Base-by-base conservation (phyloP, 2,329 filamentous ascomycete species). In the Onygenales sp. region DNA sequence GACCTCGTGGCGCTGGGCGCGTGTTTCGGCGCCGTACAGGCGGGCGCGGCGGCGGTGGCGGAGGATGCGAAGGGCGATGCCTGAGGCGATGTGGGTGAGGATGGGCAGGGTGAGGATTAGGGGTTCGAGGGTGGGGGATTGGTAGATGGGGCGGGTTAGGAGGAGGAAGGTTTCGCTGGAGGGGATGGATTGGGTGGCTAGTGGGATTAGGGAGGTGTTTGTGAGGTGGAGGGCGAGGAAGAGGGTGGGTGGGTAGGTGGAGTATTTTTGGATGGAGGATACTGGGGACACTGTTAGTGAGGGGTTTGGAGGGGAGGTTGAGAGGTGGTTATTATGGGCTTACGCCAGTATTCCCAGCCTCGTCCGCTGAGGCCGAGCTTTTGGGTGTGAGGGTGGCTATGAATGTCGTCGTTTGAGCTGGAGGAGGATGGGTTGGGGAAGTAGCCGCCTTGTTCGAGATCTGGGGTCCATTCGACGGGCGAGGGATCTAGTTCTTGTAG, bases 101-200 rank as follows among this genome's bases (percentile, higher is more conserved):
- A 95, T 75, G 2, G 92, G 90, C 2, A 89, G 69, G 43, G 79
- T 83, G 56, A 97, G 81, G 57, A 97, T 78, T 17, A 94, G 73
- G 3, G 89, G 88, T 66, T 96, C 91, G 50, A 86, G 78, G 13
- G 88, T 74, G 2, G 85, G 79, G 1, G 89, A 91, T 70, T 96
- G 92, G 75, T 97, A 97, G 69, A 93, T 84, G 48, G 94, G 91
- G 57, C 92, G 83, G 32, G 90, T 91, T 69, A 95, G 87, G 59
- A 97, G 85, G 48, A 97, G 83, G 70, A 90, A 95, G 49, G 83
- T 84, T 66, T 96, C 91, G 56, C 87, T 87, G 51, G 83, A 80
- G 7, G 85, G 74, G 6, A 93, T 81, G 45, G 86, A 89, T 54
- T 78, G 81, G 42, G 87, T 89, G 49, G 84, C 62, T 39, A 93